A percentile compares a stretch with the other conserved stretches of the same genome.
These are phyloP conservation scores for Mycena latifolia DNA, from an alignment of 768 basidiomycete genomes.

Conservation along the genomic window DNA sequence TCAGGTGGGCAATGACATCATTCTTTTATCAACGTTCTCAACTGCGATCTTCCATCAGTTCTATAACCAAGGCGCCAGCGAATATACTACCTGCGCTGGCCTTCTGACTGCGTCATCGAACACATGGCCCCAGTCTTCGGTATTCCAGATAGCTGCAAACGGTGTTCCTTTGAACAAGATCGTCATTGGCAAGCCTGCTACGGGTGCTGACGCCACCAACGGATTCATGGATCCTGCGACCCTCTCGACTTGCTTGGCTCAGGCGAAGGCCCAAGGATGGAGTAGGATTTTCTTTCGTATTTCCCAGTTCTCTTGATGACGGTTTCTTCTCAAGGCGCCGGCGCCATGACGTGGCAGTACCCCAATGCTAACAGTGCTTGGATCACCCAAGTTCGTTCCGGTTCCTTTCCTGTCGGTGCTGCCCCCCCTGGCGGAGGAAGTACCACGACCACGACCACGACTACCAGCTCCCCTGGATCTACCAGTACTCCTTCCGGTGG, in stretches of 20 bases:
- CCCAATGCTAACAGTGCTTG: slow-evolving; percentile 55
- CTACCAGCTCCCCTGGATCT: too few relatives aligned
- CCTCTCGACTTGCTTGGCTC: neutral
- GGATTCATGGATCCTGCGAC: neutral
- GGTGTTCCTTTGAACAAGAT: neutral
- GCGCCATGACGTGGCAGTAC: slow-evolving; percentile 50
- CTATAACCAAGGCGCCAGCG: slow-evolving; percentile 67
- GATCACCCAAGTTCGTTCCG: slow-evolving; percentile 52
- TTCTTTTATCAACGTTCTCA: slow-evolving; percentile 20
- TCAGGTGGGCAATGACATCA: slow-evolving; percentile 55
- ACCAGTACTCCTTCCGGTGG: slow-evolving; percentile 15
- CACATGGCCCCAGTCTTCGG: neutral
- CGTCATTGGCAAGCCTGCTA: neutral
- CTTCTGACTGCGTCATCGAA: neutral
- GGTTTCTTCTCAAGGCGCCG: slow-evolving; percentile 39
- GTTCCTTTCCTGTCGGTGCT: slow-evolving; percentile 28
- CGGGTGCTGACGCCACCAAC: neutral
- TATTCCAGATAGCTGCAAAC: neutral
- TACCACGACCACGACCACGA: slow-evolving; percentile 19
- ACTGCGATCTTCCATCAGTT: slow-evolving; percentile 43
- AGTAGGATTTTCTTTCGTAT: slow-evolving; percentile 42
- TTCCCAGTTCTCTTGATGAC: neutral
- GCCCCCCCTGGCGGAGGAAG: neutral
- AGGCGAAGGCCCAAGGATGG: neutral
- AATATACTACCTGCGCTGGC: slow-evolving; percentile 47